phyloP scores from a whole-genome alignment of 768 basidiomycete species.

The Mycena maculata region DNA sequence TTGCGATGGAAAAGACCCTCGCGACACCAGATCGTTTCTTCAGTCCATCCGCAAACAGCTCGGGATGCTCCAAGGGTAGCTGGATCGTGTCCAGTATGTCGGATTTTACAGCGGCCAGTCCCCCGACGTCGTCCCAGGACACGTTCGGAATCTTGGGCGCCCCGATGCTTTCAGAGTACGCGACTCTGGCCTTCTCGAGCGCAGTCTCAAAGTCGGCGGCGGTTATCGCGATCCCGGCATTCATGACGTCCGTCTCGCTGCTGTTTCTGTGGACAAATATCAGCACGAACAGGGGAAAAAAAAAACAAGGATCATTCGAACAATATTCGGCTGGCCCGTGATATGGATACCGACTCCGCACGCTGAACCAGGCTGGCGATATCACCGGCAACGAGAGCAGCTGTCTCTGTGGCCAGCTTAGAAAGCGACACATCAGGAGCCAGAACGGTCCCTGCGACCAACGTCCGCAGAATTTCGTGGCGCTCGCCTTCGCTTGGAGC shows the following conservation, averaged over 20 bases:
- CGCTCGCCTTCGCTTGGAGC: conserved; percentile 86
- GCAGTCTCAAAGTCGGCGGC: conserved; percentile 79
- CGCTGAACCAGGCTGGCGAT: conserved; percentile 75
- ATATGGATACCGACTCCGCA: conserved; percentile 66
- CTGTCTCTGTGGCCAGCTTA: conserved; percentile 85
- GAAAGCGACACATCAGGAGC: conserved; percentile 85
- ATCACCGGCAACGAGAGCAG: conserved; percentile 88
- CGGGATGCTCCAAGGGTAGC: conserved; percentile 89
- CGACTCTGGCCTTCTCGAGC: conserved; percentile 74
- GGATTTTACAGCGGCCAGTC: conserved; percentile 84
- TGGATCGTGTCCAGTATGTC: conserved; percentile 98
- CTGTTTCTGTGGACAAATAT: conserved; percentile 35
- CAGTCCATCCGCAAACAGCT: conserved; percentile 88
- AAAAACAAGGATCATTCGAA: conserved; percentile 36
- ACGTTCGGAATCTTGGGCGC: conserved; percentile 96
- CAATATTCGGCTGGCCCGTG: conserved; percentile 54
- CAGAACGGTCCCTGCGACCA: conserved; percentile 56
- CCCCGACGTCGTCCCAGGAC: conserved; percentile 97
- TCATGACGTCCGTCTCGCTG: conserved; percentile 41
- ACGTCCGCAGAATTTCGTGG: conserved; percentile 63
- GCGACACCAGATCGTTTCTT: conserved; percentile 94
- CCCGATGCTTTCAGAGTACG: conserved; percentile 94
- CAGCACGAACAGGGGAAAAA: neutral
- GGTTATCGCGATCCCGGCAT: conserved; percentile 57
- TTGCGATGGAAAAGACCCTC: neutral